phyloP scores from a whole-genome alignment of 2,329 filamentous ascomycete species.

The Thielaviopsis ethacetica region DNA sequence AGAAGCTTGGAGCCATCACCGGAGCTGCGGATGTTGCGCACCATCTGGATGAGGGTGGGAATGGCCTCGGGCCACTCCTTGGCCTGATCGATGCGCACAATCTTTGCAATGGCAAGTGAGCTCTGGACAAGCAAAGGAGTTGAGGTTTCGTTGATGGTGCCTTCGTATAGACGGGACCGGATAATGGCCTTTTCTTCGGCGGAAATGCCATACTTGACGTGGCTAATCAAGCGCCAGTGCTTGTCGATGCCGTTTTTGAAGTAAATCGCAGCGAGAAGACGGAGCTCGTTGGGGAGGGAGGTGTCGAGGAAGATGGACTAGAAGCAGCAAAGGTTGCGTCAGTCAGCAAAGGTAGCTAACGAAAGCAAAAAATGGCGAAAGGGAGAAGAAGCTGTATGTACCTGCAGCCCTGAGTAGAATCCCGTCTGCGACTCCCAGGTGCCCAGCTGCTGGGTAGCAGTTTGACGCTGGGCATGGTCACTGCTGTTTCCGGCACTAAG shows the following conservation, averaged over 20 bases:
- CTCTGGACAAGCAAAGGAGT: conserved; percentile 69
- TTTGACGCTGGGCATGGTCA: conserved; percentile 45
- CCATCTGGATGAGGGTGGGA: conserved; percentile 41
- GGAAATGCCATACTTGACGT: conserved; percentile 46
- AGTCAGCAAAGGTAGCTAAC: background rate
- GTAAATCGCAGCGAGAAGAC: conserved; percentile 82
- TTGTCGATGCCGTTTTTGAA: conserved; percentile 94
- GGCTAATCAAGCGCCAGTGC: conserved; percentile 60
- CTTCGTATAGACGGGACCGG: conserved; percentile 56
- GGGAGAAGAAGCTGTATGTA: conserved; percentile 16
- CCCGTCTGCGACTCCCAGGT: conserved; percentile 52
- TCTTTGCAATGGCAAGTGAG: conserved; percentile 72
- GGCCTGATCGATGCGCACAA: conserved; percentile 79
- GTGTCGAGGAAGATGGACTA: conserved; percentile 71
- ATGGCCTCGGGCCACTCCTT: conserved; percentile 60
- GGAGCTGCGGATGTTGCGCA: conserved; percentile 35
- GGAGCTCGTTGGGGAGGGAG: conserved; percentile 57
- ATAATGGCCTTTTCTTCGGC: conserved; percentile 63
- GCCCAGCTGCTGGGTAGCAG: conserved; percentile 52
- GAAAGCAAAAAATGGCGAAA: conserved; percentile 8
- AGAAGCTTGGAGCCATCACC: conserved; percentile 31
- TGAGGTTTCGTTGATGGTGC: conserved; percentile 62
- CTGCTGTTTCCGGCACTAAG: conserved; percentile 47
- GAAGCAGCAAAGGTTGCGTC: background rate
- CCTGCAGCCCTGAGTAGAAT: conserved; percentile 55